Conservation (phyloP, 768 basidiomycete species). For the Phaeotremella fagi region DNA sequence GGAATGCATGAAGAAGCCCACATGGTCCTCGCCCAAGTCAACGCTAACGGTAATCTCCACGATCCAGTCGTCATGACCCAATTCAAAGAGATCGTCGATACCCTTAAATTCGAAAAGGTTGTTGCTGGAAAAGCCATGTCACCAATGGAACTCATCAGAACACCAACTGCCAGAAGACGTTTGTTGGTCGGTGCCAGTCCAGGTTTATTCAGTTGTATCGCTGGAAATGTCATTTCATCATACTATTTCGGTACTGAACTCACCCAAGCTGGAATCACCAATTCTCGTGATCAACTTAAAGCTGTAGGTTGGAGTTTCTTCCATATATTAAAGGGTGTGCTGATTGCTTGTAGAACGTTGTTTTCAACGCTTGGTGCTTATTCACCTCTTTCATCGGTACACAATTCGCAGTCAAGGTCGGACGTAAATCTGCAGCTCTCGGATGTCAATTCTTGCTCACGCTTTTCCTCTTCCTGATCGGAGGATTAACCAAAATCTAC, state of each 20-base stretch:
- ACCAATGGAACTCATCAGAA: slow-evolving; percentile 58
- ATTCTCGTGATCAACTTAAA: slow-evolving; percentile 7
- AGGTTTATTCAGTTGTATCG: slow-evolving; percentile 5
- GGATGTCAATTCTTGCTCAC: slow-evolving; percentile 1
- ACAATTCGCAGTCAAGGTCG: slow-evolving; percentile 1
- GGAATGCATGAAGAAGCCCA: slow-evolving; percentile 61
- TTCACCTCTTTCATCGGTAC: slow-evolving; percentile 8
- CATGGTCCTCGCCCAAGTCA: slow-evolving; percentile 68
- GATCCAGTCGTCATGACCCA: slow-evolving; percentile 50
- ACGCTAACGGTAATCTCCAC: slow-evolving; percentile 64
- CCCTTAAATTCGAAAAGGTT: slow-evolving; percentile 61
- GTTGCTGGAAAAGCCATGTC: slow-evolving; percentile 53
- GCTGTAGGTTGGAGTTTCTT: slow-evolving; percentile 5
- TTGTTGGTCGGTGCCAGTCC: slow-evolving; percentile 53
- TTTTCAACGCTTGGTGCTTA: slow-evolving; percentile 17
- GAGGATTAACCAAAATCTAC: slow-evolving; percentile 14
- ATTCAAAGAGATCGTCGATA: slow-evolving; percentile 60
- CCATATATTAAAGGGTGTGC: neutral
- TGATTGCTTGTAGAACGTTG: slow-evolving; percentile 10
- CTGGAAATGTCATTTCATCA: slow-evolving; percentile 16
- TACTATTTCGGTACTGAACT: slow-evolving; percentile 13
- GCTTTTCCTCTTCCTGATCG: slow-evolving; percentile 11
- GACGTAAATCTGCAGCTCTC: slow-evolving; percentile 12
- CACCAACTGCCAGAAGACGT: slow-evolving; percentile 63
- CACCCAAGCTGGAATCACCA: slow-evolving; percentile 10